Conservation (phyloP, 495 filamentous ascomycete genomes). For the Oidiodendron maius region DNA sequence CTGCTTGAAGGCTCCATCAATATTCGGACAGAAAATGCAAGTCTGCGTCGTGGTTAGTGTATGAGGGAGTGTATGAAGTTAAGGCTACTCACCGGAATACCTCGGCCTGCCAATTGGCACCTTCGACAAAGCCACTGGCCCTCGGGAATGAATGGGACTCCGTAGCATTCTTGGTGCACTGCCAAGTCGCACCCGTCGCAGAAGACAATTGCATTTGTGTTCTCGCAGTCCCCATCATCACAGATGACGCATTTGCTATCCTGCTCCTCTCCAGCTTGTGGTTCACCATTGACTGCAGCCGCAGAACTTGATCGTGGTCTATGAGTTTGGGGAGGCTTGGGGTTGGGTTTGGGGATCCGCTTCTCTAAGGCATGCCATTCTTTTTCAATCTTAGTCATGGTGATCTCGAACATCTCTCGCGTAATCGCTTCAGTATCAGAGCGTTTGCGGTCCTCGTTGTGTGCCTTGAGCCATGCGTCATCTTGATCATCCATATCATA, state of each 20-base stretch:
- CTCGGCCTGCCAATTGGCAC: constrained; percentile 90
- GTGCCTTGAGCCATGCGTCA: constrained; percentile 85
- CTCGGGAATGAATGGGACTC: constrained; percentile 96
- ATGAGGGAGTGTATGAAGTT: constrained; percentile 12
- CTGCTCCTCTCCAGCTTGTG: constrained; percentile 83
- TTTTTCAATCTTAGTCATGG: constrained; percentile 97
- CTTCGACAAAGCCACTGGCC: constrained; percentile 98
- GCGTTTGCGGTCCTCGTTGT: constrained; percentile 69
- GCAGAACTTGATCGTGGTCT: constrained; percentile 86
- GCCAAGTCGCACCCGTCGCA: constrained; percentile 97
- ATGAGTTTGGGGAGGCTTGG: constrained; percentile 90
- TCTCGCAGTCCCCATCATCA: constrained; percentile 97
- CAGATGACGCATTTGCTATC: constrained; percentile 97
- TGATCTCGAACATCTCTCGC: constrained; percentile 90
- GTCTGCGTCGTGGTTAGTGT: constrained; percentile 39
- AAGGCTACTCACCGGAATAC: constrained; percentile 60
- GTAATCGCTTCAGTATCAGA: constrained; percentile 75
- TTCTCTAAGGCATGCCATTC: constrained; percentile 97
- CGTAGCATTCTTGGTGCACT: constrained; percentile 98
- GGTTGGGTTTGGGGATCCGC: constrained; percentile 90
- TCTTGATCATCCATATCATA: constrained; percentile 99
- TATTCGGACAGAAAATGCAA: constrained; percentile 98
- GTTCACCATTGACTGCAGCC: constrained; percentile 86
- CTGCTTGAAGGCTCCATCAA: constrained; percentile 96
- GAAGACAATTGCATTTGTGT: constrained; percentile 99